These are phyloP conservation scores for Suhomyces maxii DNA, from an alignment of 1,139 yeast species.

Conservation along the genomic window DNA sequence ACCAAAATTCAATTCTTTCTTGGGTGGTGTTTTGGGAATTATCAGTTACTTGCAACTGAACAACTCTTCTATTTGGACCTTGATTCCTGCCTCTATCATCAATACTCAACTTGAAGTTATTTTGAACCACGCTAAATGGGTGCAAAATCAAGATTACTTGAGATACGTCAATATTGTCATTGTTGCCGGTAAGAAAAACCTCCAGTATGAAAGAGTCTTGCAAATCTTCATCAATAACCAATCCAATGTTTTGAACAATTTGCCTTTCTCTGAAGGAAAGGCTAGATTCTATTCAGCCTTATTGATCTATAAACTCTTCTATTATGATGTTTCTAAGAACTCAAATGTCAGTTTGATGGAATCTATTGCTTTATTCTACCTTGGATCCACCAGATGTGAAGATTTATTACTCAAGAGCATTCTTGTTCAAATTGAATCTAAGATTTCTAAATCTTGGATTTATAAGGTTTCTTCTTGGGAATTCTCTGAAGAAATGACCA, in stretches of 20 bases:
- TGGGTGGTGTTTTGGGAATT: slow-evolving; percentile 21
- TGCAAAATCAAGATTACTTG: slow-evolving; percentile 34
- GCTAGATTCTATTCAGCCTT: slow-evolving; percentile 44
- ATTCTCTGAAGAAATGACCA: slow-evolving; percentile 43
- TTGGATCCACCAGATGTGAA: slow-evolving; percentile 60
- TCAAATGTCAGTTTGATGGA: slow-evolving; percentile 50
- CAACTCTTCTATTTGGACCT: slow-evolving; percentile 35
- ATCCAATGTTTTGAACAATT: slow-evolving; percentile 25
- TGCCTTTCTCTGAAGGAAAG: slow-evolving; percentile 24
- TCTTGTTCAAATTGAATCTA: slow-evolving; percentile 57
- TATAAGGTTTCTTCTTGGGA: slow-evolving; percentile 66
- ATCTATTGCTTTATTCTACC: slow-evolving; percentile 51
- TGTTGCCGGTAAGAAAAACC: slow-evolving; percentile 33
- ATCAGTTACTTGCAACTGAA: slow-evolving; percentile 13
- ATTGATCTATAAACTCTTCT: slow-evolving; percentile 46
- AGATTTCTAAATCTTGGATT: slow-evolving; percentile 56
- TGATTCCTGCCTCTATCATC: slow-evolving; percentile 48
- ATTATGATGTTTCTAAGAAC: slow-evolving; percentile 45
- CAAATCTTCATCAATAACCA: slow-evolving; percentile 64
- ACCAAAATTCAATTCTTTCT: slow-evolving; percentile 29
- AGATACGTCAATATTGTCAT: slow-evolving; percentile 43
- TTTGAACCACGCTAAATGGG: slow-evolving; percentile 50
- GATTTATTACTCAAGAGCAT: slow-evolving; percentile 64
- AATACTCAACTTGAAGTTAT: slow-evolving; percentile 72
- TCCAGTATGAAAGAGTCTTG: slow-evolving; percentile 56